Evolutionary conservation across 257 asterid species (phyloP), one percentile per base, ranked within the genome.

Genomic region (Scutellaria minor): DNA sequence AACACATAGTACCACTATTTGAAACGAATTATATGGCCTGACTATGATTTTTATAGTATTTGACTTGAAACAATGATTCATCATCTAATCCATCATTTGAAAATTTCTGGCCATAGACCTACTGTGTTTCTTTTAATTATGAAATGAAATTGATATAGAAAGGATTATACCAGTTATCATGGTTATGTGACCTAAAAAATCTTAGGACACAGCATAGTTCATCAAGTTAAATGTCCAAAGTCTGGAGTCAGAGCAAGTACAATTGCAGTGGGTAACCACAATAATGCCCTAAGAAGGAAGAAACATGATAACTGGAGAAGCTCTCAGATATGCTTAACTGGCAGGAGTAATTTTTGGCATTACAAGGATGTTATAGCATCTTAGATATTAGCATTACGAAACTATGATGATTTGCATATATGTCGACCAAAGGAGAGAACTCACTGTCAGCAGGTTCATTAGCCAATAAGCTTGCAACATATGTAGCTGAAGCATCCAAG

Each of bases 391-490:
- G 54, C 50, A 68, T 24, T 13, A 48, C 54, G 69, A 41, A 75
- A 44, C 40, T 46, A 15, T 39, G 31, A 27, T 39, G 54, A 35
- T 14, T 15, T 72, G 51, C 10, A 31, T 59, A 10, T 41, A 41
- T 50, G 13, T 13, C 51, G 64, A 51, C 5, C 52, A 52, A 18
- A 62, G 39, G 58, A 70, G 41, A 63, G 72, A 79, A 83, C 97
- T 88, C 81, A 93, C 97, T 79, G 53, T 87, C 85, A 39, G 89
- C 78, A 57, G 96, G 96, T 65, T 90, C 98, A 27, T 90, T 86
- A 50, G 96, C 90, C 86, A 90, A 73, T 78, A 93, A 85, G 88
- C 94, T 89, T 6, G 98, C 95, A 81, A 93, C 90, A 87, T 93
- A 85, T 60, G 95, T 77, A 39, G 98, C 95, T 58, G 98, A 81